phyloP scores from a whole-genome alignment of 495 filamentous ascomycete species.

The Xylaria longipes region DNA sequence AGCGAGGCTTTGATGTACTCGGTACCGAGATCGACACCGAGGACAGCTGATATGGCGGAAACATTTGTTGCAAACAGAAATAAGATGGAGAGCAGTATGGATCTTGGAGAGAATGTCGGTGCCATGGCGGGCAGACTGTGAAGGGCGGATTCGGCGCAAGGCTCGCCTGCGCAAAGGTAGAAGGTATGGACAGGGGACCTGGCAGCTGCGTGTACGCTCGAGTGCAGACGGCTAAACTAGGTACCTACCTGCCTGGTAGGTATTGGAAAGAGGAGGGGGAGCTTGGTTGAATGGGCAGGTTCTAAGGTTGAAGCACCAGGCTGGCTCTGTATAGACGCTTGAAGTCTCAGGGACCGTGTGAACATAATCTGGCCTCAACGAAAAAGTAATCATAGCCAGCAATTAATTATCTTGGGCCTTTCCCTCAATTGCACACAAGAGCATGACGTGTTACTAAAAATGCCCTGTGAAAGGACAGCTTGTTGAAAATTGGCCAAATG shows the following conservation, averaged over 20 bases:
- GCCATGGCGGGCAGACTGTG: constrained; percentile 49
- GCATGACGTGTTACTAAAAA: constrained; percentile 32
- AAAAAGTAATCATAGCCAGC: constrained; percentile 21
- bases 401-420: constrained; percentile 4
- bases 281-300: not conserved
- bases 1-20: constrained; percentile 96
- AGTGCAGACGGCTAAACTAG: constrained; percentile 21
- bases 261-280: not conserved
- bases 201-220: constrained; percentile 28
- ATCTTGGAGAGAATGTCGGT: constrained; percentile 49
- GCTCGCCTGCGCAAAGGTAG: constrained; percentile 31
- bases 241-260: no score
- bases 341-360: constrained; percentile 15
- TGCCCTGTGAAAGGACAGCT: constrained; percentile 37
- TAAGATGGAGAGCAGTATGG: constrained; percentile 52
- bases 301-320: not conserved
- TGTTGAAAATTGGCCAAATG: constrained; percentile 36
- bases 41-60: constrained; percentile 69
- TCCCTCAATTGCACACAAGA: constrained; percentile 16
- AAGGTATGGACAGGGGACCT: constrained; percentile 22
- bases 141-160: constrained; percentile 35
- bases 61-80: constrained; percentile 57
- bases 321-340: constrained; percentile 31
- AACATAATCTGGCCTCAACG: constrained; percentile 42
- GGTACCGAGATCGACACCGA: constrained; percentile 94